Percentiles rank a stretch among this genome's conserved stretches.
Evolutionary conservation across 805 yeast genomes (phyloP).

Genomic region (Schizosaccharomyces pombe): DNA sequence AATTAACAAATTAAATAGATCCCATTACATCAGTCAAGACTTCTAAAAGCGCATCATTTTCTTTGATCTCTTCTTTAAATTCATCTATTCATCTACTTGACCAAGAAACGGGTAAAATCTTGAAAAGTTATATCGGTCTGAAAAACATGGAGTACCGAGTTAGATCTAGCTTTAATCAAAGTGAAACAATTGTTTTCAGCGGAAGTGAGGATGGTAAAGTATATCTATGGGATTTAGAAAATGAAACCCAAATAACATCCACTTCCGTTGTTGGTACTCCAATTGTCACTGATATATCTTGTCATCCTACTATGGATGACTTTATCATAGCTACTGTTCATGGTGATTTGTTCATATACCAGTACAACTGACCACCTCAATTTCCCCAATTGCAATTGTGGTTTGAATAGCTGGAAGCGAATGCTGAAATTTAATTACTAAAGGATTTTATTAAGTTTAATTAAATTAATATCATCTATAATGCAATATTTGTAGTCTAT

Average conservation of each 20-base stretch:
- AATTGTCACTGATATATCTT: background rate
- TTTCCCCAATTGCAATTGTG: background rate
- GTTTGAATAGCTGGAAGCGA: too few species aligned
- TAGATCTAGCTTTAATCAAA: conserved; percentile 11
- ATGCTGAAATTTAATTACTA: too few species aligned
- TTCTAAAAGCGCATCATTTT: conserved; percentile 7
- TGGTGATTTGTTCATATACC: background rate
- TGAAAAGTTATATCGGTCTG: conserved; percentile 13
- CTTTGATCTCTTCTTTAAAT: conserved; percentile 14
- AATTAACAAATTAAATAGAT: conserved; percentile 7
- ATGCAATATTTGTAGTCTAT: too few species aligned
- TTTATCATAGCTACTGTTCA: background rate
- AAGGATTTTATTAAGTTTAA: too few species aligned
- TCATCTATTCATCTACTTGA: conserved; percentile 13
- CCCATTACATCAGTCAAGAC: conserved; percentile 13
- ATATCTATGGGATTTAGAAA: conserved; percentile 12
- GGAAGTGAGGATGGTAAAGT: conserved; percentile 15
- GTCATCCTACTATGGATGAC: background rate
- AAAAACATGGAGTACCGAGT: conserved; percentile 11
- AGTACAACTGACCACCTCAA: background rate
- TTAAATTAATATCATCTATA: too few species aligned
- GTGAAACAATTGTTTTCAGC: conserved; percentile 10
- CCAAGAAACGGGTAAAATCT: conserved; percentile 10
- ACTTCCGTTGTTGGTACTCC: background rate
- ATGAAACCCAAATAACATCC: background rate